phyloP scores from a whole-genome alignment of 495 filamentous ascomycete species.

The Lentithecium fluviatile region DNA sequence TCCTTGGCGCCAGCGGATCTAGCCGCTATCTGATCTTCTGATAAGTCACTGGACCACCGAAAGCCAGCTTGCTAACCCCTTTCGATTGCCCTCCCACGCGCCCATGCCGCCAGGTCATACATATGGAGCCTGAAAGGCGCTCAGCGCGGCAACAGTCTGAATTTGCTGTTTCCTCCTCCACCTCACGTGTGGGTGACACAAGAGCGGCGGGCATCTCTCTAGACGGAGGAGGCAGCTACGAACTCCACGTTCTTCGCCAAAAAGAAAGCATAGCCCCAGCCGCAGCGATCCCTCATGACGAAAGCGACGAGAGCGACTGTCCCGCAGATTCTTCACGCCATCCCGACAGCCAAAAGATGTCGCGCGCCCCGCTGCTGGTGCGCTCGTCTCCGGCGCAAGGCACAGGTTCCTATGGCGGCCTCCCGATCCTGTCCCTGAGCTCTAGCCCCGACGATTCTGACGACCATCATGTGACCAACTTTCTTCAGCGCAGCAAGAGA shows the following conservation, averaged over 20 bases:
- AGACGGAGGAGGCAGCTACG: constrained; percentile 16
- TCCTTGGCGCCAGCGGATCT: constrained; percentile 21
- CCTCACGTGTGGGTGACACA: constrained; percentile 10
- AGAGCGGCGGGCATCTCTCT: background rate
- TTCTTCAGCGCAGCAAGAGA: constrained; percentile 8
- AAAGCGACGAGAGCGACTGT: background rate
- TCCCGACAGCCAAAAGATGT: constrained; percentile 24
- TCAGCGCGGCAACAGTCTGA: background rate
- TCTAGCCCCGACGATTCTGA: constrained; percentile 26
- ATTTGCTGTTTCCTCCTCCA: constrained; percentile 4
- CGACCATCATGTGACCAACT: constrained; percentile 22
- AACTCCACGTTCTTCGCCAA: constrained; percentile 28
- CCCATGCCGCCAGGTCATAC: constrained; percentile 25
- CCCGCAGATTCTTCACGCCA: background rate
- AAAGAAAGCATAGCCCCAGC: constrained; percentile 24
- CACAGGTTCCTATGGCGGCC: constrained; percentile 37
- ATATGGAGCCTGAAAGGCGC: constrained; percentile 20
- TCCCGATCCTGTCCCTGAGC: constrained; percentile 30
- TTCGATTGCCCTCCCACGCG: background rate
- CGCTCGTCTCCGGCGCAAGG: constrained; percentile 36
- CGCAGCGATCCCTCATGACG: constrained; percentile 22
- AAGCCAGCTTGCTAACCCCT: constrained; percentile 2
- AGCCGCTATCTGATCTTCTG: constrained; percentile 26
- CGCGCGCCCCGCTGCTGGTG: constrained; percentile 34
- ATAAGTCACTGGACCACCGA: constrained; percentile 13